phyloP scores from a whole-genome alignment of 2,329 filamentous ascomycete species.

The Zymoseptoria passerinii region DNA sequence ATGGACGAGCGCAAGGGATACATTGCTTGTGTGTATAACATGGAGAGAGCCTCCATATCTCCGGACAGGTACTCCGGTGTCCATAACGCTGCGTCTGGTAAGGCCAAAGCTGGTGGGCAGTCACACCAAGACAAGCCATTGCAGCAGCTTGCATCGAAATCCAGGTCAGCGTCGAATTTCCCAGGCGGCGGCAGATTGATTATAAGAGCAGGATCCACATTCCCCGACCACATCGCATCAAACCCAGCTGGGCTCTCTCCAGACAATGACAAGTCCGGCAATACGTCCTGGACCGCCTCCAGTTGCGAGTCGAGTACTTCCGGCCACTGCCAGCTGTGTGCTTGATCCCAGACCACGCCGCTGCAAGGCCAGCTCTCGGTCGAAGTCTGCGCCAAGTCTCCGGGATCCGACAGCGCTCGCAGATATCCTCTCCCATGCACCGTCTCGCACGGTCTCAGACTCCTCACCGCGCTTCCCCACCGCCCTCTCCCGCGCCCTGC shows the following conservation, averaged over 20 bases:
- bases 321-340: not conserved
- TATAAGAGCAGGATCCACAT: not conserved
- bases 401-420: not conserved
- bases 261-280: not conserved
- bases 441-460: not conserved
- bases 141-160: not conserved
- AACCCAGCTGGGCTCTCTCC: not conserved
- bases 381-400: not conserved
- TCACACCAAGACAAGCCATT: not conserved
- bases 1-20: not conserved
- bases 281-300: not conserved
- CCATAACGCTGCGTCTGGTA: not conserved
- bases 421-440: not conserved
- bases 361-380: not conserved
- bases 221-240: not conserved
- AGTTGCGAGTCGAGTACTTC: not conserved
- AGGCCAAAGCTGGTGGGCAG: not conserved
- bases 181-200: not conserved
- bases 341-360: not conserved
- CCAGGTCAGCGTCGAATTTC: not conserved
- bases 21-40: not conserved
- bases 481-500: conserved; percentile 8
- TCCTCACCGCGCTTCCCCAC: not conserved
- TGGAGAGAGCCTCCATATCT: not conserved
- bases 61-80: not conserved